Base-by-base conservation (phyloP, 805 yeast species). In the Wickerhamiella siamensis region DNA sequence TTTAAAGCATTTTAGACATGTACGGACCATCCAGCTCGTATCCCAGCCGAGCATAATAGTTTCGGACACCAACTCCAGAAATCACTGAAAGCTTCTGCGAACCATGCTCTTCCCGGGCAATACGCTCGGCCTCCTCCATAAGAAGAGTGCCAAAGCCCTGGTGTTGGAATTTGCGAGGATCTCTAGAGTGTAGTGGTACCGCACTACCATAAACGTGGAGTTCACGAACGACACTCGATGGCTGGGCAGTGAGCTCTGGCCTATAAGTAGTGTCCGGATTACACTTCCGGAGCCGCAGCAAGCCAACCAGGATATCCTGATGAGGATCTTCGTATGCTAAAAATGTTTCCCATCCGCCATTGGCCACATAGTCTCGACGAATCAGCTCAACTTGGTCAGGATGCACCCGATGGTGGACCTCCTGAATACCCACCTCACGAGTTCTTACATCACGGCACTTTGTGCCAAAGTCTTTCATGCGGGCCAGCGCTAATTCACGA, bases 391-490 rank as follows among this genome's bases (percentile, higher is more conserved):
- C 95, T 61, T 91, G 97, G 57, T 91, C 97, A 0, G 98, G 98
- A 36, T 81, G 81, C 19, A 91, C 93, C 59, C 86, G 86, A 59
- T 87, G 94, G 60, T 91, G 98, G 3, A 91, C 97, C 57, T 91
- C 98, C 61, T 91, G 97, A 44, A 91, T 91, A 47, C 98, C 98
- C 22, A 91, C 98, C 64, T 91, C 98, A 63, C 98, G 75, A 0
- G 98, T 86, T 58, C 98, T 78, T 8, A 91, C 94, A 60, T 91
- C 98, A 52, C 98, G 71, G 61, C 97, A 88, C 35, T 81, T 71
- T 1, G 95, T 86, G 47, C 98, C 98, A 55, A 91, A 86, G 65
- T 91, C 98, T 56, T 84, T 84, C 98, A 91, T 91, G 63, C 98
- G 75, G 1, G 95, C 95, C 39, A 91, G 67, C 0, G 98, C 97